Conservation (phyloP, 371 early-diverging fungal species). For the Mucor irregularis region DNA sequence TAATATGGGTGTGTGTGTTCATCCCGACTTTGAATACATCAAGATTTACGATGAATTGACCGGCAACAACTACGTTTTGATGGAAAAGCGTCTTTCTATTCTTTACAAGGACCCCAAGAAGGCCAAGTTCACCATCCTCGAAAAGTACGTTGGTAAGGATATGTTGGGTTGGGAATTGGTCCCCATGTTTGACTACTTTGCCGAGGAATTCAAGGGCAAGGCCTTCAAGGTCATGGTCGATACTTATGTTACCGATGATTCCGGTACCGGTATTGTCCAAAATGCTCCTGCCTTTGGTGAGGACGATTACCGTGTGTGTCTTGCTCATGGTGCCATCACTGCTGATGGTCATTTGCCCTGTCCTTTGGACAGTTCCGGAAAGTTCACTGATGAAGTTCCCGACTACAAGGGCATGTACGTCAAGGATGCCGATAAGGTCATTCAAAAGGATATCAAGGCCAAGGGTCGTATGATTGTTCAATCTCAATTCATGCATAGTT, state of each 20-base stretch:
- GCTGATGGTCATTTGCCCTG: constrained; percentile 91
- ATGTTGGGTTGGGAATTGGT: constrained; percentile 91
- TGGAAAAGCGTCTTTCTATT: constrained; percentile 81
- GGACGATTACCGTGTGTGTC: constrained; percentile 99
- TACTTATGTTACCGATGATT: constrained; percentile 93
- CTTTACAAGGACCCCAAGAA: constrained; percentile 96
- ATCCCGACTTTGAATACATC: constrained; percentile 94
- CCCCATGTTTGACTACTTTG: constrained; percentile 93
- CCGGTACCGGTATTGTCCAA: constrained; percentile 99
- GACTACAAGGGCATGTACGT: constrained; percentile 91
- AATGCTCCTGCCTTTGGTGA: constrained; percentile 99
- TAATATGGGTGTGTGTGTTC: constrained; percentile 94
- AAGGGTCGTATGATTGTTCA: constrained; percentile 87
- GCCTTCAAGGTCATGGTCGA: constrained; percentile 93
- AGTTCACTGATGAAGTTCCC: constrained; percentile 82
- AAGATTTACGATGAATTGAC: constrained; percentile 88
- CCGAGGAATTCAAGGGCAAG: constrained; percentile 66
- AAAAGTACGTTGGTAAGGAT: constrained; percentile 79
- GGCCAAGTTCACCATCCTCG: constrained; percentile 88
- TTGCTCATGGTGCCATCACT: constrained; percentile 80
- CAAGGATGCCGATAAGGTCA: constrained; percentile 98
- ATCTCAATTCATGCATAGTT: constrained; percentile 86
- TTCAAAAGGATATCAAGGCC: constrained; percentile 91
- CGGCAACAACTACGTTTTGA: constrained; percentile 82
- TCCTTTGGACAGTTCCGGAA: constrained; percentile 95